Conservation (phyloP, 768 basidiomycete species). For the Suillus luteus region DNA sequence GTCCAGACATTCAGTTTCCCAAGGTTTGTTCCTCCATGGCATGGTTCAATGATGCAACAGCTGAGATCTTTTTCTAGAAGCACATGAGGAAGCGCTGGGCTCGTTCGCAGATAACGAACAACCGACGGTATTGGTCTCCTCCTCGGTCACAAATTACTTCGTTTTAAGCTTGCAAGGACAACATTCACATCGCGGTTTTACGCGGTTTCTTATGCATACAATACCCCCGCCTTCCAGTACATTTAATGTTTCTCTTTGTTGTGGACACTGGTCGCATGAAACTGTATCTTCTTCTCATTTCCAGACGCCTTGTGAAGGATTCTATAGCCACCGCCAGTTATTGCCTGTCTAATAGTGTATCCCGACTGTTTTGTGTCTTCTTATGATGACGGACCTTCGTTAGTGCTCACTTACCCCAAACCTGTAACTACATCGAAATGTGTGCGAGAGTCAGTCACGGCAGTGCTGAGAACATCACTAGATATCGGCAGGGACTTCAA, state of each 20-base stretch:
- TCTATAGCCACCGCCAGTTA: neutral
- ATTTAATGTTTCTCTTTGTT: neutral
- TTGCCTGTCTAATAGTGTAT: neutral
- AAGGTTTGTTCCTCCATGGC: conserved; percentile 20
- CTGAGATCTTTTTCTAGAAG: conserved; percentile 16
- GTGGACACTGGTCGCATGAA: neutral
- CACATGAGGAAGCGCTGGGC: conserved; percentile 22
- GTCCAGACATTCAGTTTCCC: conserved; percentile 13
- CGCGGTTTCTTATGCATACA: neutral
- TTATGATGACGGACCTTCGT: neutral
- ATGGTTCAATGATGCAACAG: neutral
- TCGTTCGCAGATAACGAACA: conserved; percentile 4
- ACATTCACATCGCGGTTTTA: neutral
- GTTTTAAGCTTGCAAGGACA: neutral
- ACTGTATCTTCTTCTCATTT: conserved; percentile 6
- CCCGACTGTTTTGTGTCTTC: neutral
- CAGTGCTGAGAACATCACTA: neutral
- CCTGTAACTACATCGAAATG: neutral
- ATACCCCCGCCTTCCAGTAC: neutral
- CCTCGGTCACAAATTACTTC: neutral
- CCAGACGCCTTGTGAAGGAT: neutral
- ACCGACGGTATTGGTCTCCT: conserved; percentile 5
- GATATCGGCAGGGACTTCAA: neutral
- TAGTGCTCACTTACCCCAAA: neutral
- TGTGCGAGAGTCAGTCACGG: neutral